Conservation (phyloP, 768 basidiomycete genomes). For the Baorangia bicolor region DNA sequence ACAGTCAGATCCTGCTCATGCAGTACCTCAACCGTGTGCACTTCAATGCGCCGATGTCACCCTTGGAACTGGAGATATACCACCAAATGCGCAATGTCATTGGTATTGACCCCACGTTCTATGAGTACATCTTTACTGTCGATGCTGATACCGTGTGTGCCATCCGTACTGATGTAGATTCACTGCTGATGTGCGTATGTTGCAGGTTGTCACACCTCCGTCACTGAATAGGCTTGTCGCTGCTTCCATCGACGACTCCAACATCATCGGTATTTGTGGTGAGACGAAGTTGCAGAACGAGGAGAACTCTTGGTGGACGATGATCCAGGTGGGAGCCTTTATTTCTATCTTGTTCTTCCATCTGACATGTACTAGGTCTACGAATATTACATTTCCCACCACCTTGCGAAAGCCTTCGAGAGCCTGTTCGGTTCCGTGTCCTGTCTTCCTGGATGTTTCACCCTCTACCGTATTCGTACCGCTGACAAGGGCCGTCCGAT, state of each 20-base stretch:
- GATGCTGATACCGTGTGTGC: constrained; percentile 63
- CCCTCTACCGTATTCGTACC: constrained; percentile 67
- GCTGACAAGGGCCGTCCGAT: constrained; percentile 71
- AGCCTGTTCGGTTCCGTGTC: constrained; percentile 68
- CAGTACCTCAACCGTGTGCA: constrained; percentile 69
- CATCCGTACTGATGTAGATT: neutral
- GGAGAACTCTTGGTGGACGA: constrained; percentile 71
- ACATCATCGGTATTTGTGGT: constrained; percentile 67
- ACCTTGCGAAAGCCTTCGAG: constrained; percentile 69
- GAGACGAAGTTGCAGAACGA: constrained; percentile 70
- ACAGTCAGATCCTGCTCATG: constrained; percentile 64
- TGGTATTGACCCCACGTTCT: constrained; percentile 73
- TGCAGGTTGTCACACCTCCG: constrained; percentile 57
- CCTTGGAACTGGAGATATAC: constrained; percentile 67
- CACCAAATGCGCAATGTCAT: constrained; percentile 77
- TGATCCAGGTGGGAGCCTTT: constrained; percentile 55
- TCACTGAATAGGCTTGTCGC: constrained; percentile 72
- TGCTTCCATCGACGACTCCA: constrained; percentile 54
- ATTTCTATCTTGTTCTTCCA: neutral
- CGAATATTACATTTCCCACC: constrained; percentile 68
- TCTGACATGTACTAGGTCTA: constrained; percentile 45
- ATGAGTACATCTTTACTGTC: constrained; percentile 72
- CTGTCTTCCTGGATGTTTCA: constrained; percentile 73
- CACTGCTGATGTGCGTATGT: constrained; percentile 13
- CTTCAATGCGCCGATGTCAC: constrained; percentile 65